A percentile compares a stretch with the other conserved stretches of the same genome.
phyloP scores from a whole-genome alignment of 73 alveolate genomes.

The Symbiodinium natans region DNA sequence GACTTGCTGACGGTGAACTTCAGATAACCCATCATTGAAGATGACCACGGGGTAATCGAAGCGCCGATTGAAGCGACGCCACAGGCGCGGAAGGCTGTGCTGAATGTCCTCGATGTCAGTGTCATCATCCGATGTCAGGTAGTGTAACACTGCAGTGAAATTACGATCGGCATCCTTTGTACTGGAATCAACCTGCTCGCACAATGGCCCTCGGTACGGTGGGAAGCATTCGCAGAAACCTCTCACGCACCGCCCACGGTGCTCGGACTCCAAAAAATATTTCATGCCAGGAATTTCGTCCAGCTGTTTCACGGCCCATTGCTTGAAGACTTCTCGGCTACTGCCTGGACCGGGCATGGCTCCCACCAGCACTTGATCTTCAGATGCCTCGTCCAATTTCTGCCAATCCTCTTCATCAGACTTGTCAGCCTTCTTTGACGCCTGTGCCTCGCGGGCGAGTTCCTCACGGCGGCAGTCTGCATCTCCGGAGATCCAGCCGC shows the following conservation, averaged over 20 bases:
- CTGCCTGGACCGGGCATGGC: constrained; percentile 18
- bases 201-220: constrained; percentile 85
- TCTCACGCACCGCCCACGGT: constrained; percentile 70
- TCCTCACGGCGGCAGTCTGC: constrained; percentile 36
- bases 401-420: neutral
- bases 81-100: constrained; percentile 89
- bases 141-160: constrained; percentile 76
- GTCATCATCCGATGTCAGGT: constrained; percentile 76
- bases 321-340: constrained; percentile 15
- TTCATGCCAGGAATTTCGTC: constrained; percentile 52
- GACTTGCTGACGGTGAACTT: constrained; percentile 52
- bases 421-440: neutral
- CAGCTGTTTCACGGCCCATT: constrained; percentile 66
- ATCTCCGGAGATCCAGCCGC: constrained; percentile 81
- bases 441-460: neutral
- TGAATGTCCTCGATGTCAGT: constrained; percentile 80
- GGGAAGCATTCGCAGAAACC: constrained; percentile 91
- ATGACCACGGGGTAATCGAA: constrained; percentile 89
- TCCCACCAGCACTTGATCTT: neutral
- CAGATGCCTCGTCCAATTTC: neutral
- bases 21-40: constrained; percentile 87
- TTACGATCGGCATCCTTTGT: constrained; percentile 51
- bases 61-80: constrained; percentile 85
- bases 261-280: constrained; percentile 54
- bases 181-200: constrained; percentile 53